These are phyloP conservation scores for Wickerhamomyces kurtzmanii DNA, from an alignment of 805 yeast species.

Conservation along the genomic window DNA sequence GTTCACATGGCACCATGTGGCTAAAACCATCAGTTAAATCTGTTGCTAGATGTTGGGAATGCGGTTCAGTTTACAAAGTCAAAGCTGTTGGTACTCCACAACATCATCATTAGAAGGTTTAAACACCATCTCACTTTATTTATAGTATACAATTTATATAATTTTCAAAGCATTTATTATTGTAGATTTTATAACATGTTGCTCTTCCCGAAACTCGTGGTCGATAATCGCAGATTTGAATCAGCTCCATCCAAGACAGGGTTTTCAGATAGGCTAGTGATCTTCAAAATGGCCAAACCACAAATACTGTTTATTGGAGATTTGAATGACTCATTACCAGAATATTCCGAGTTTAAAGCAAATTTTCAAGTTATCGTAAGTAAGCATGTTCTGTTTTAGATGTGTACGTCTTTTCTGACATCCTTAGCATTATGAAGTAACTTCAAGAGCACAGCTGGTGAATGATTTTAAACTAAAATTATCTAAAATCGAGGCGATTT, in stretches of 20 bases:
- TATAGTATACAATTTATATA: too few species aligned
- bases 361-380: slow-evolving; percentile 25
- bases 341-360: slow-evolving; percentile 23
- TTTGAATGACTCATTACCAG: slow-evolving; percentile 25
- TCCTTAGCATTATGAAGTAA: slow-evolving; percentile 20
- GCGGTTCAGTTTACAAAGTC: slow-evolving; percentile 90
- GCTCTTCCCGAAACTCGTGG: too few species aligned
- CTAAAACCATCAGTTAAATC: slow-evolving; percentile 75
- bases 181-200: too few species aligned
- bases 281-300: too few species aligned
- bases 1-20: slow-evolving; percentile 88
- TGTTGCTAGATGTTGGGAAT: slow-evolving; percentile 96
- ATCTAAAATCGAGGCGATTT: slow-evolving; percentile 36
- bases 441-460: slow-evolving; percentile 28
- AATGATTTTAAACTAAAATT: slow-evolving; percentile 25
- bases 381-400: not conserved
- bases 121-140: too few species aligned
- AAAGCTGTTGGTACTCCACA: slow-evolving; percentile 79
- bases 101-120: slow-evolving; percentile 49
- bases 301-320: slow-evolving; percentile 39
- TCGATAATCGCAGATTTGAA: too few species aligned
- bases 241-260: too few species aligned
- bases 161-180: too few species aligned
- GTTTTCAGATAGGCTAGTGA: too few species aligned
- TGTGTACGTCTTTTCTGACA: too few species aligned